Evolutionary conservation across 441 rosid genomes (phyloP), one percentile per base, ranked within the genome.

Genomic region (Erysimum cheiri): DNA sequence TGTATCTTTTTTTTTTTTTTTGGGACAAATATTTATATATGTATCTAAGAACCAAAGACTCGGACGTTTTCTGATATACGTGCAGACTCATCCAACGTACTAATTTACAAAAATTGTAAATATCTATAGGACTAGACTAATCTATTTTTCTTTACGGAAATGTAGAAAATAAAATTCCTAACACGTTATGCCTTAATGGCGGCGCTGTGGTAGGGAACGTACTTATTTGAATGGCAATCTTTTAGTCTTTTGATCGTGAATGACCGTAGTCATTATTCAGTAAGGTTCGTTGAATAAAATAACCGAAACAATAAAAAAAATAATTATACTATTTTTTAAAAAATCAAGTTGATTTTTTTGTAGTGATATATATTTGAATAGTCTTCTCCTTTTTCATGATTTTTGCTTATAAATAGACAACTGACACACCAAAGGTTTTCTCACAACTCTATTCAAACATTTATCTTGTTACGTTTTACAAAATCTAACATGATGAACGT

Each of bases 351-450:
- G 43, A 19, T 63, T 22, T 22, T 22, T 22, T 1, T 22, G 24
- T 22, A 24, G 22, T 64, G n/a, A 2, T 47, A 4, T n/a, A 0
- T 22, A 13, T 22, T 49, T 46, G 59, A 50, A 50, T 11, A 39
- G 29, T 29, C 52, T 53, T 40, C 13, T 33, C 7, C 24, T 36
- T 8, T 35, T 14, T 32, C 12, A 43, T 10, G 11, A 6, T 14
- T 24, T 52, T 39, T 52, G 60, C 50, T 66, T 53, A 66, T 66
- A 66, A 15, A 66, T 53, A 53, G 52, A 26, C 5, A 39, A 3
- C 3, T 8, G 14, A 13, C 22, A 48, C 52, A 36, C 15, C 29
- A n/a, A 22, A 37, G 22, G 14, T 3, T 33, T 50, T 37, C 59
- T 49, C 33, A 64, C 57, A 64, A 48, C 7, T 52, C 5, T 37